These are phyloP conservation scores for Euphorbia neoarborescens DNA, from an alignment of 441 rosid genomes.

Conservation along the genomic window DNA sequence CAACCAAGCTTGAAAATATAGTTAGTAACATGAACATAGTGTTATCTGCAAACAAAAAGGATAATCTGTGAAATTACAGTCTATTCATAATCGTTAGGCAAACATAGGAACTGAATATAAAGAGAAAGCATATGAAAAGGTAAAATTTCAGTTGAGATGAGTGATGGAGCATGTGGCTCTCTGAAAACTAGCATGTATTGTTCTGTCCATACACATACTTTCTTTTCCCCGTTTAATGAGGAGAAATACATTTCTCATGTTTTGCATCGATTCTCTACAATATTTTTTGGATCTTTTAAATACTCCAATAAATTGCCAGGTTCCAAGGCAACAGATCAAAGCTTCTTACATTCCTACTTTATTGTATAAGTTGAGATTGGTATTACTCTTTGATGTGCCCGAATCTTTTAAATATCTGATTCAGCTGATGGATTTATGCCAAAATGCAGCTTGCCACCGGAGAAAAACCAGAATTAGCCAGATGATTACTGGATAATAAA, in stretches of 20 bases:
- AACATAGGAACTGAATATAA: background rate
- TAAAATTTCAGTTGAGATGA: background rate
- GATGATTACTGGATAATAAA: background rate
- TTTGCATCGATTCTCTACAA: background rate
- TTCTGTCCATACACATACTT: too few relatives aligned
- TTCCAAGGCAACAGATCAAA: background rate
- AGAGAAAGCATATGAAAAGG: background rate
- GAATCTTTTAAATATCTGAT: background rate
- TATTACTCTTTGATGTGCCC: background rate
- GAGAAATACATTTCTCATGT: too few relatives aligned
- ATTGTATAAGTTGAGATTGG: background rate
- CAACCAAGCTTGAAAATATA: conserved; percentile 11
- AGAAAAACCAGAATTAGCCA: background rate
- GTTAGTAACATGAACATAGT: conserved; percentile 12
- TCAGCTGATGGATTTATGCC: background rate
- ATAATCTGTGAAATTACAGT: background rate
- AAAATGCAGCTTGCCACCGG: background rate
- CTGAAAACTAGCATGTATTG: too few relatives aligned
- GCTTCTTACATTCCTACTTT: too few relatives aligned
- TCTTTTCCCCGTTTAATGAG: too few relatives aligned
- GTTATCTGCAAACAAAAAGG: conserved; percentile 6
- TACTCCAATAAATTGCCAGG: background rate
- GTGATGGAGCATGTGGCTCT: too few relatives aligned
- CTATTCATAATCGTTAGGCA: background rate
- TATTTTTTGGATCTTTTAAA: background rate